Evolutionary conservation across 2,329 filamentous ascomycete genomes (phyloP), one percentile per base, ranked within the genome.

Genomic region (Samsoniella hepiali): DNA sequence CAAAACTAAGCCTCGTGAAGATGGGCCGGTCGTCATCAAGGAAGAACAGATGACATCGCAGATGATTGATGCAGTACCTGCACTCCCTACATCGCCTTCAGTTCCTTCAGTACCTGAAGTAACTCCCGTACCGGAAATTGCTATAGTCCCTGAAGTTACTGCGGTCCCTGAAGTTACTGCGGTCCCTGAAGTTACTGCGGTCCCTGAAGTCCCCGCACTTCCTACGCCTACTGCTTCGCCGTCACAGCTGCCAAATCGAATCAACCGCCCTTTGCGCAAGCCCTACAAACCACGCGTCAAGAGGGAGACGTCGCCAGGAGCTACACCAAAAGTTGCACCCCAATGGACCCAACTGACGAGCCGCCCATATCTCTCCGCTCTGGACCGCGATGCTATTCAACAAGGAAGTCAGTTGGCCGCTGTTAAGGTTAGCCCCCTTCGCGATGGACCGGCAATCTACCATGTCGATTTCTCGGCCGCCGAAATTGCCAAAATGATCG

Each of bases 401-500:
- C 45, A 44, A 29, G 61, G 61, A 32, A 44, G 7, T 6, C 27
- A 13, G 9, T 4, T 42, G 11, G 44, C 47, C 17, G 29, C 36
- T 29, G 27, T 22, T 45, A 63, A 54, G 47, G 36, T 55, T 22
- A 31, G 11, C 7, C 15, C 55, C 10, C 47, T 58, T 15, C 34
- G 61, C 44, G 40, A 58, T 29, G 55, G 29, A 6, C 54, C 61
- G 3, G 54, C 47, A 4, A 67, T 73, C 0, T 74, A 81, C 22
- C 82, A 84, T 65, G 78, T 81, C 7, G 82, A 83, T 67, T 82
- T 84, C 49, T 72, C 73, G 0, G 50, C 65, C 0, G 70, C 74
- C 1, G 81, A 84, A 64, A 67, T 79, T 9, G 60, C 63, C 34
- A 32, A 68, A 17, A 70, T 76, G 22, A 62, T 69, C 22, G 59